Evolutionary conservation across 2,329 filamentous ascomycete genomes (phyloP).

Genomic region (Fusarium foetens): DNA sequence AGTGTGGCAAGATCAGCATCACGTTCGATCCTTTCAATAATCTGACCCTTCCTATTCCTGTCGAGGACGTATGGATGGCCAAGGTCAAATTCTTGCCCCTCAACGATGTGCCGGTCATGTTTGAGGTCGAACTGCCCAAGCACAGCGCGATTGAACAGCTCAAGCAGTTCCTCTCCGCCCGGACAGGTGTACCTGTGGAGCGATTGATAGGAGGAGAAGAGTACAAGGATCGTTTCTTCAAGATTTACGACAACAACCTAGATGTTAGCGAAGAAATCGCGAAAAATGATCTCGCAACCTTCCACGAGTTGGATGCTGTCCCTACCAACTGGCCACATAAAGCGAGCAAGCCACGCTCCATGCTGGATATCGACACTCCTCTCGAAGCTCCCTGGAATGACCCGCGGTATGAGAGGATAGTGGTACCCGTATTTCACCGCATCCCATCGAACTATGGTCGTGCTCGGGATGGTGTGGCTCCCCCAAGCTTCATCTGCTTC

Average conservation of each 20-base stretch:
- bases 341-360: slow-evolving; percentile 60
- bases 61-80: slow-evolving; percentile 83
- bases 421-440: slow-evolving; percentile 78
- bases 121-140: slow-evolving; percentile 84
- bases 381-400: slow-evolving; percentile 64
- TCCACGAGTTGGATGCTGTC: slow-evolving; percentile 78
- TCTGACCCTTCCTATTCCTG: slow-evolving; percentile 87
- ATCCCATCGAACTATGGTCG: slow-evolving; percentile 49
- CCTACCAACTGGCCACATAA: slow-evolving; percentile 82
- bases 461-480: slow-evolving; percentile 47
- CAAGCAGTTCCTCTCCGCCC: slow-evolving; percentile 76
- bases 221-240: slow-evolving; percentile 86
- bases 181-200: slow-evolving; percentile 71
- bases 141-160: slow-evolving; percentile 74
- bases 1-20: slow-evolving; percentile 94
- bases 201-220: slow-evolving; percentile 84
- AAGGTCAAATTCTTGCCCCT: slow-evolving; percentile 81
- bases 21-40: slow-evolving; percentile 99
- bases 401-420: slow-evolving; percentile 70
- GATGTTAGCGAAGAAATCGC: slow-evolving; percentile 78
- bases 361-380: slow-evolving; percentile 59
- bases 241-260: slow-evolving; percentile 76
- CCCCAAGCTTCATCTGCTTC: slow-evolving; percentile 79
- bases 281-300: slow-evolving; percentile 72
- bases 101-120: slow-evolving; percentile 73